Conservation (phyloP, 2,329 filamentous ascomycete species). For the Exophiala calicioides region DNA sequence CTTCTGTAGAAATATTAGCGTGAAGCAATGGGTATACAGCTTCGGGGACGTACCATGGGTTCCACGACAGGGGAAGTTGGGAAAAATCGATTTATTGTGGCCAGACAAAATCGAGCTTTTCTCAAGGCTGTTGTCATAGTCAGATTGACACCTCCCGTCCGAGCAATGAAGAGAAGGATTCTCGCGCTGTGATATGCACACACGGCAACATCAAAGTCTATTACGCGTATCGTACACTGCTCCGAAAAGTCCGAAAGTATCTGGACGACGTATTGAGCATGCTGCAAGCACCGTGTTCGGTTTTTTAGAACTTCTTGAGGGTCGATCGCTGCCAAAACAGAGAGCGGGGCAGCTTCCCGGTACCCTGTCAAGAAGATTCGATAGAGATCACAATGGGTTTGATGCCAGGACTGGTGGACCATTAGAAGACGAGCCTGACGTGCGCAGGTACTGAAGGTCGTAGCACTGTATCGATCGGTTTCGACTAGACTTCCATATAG, state of each 20-base stretch:
- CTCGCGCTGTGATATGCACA: constrained; percentile 21
- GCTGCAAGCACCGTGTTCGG: constrained; percentile 15
- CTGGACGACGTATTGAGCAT: constrained; percentile 18
- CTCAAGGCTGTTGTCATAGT: constrained; percentile 13
- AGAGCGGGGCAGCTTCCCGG: constrained; percentile 17
- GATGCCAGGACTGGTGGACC: constrained; percentile 26
- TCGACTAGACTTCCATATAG: constrained; percentile 21
- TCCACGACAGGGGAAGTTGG: constrained; percentile 15
- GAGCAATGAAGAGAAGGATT: constrained; percentile 20
- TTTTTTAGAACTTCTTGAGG: constrained; percentile 10
- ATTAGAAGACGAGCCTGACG: constrained; percentile 20
- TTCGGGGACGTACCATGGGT: constrained; percentile 12
- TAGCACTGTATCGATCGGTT: constrained; percentile 13
- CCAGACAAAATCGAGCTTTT: constrained; percentile 17
- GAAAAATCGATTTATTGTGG: constrained; percentile 16
- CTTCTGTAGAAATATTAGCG: constrained; percentile 6
- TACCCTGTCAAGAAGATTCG: constrained; percentile 24
- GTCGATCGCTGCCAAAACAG: constrained; percentile 16
- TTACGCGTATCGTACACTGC: constrained; percentile 11
- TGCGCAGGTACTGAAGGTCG: constrained; percentile 15
- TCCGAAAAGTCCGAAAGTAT: constrained; percentile 20
- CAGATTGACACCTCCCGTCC: constrained; percentile 8
- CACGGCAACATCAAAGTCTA: constrained; percentile 22
- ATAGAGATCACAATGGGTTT: constrained; percentile 24
- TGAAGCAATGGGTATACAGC: not conserved